A percentile compares a stretch with the other conserved stretches of the same genome.
Evolutionary conservation across 768 basidiomycete genomes (phyloP).

Genomic region (Tylopilus balloui): DNA sequence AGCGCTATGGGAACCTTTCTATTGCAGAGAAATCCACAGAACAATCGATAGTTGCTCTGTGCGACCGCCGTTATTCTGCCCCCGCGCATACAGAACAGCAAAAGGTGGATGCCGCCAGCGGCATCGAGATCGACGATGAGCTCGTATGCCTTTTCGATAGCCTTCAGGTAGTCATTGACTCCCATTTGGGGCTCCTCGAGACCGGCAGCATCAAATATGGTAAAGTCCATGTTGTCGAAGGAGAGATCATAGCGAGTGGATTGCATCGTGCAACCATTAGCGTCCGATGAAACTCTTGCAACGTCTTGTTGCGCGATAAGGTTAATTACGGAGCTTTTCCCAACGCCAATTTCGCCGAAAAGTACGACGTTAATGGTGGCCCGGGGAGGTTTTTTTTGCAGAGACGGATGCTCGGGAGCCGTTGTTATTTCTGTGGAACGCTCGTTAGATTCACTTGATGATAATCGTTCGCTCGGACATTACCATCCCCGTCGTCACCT

Average conservation of each 20-base stretch:
- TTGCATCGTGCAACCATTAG: conserved; percentile 34
- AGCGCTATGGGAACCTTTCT: conserved; percentile 36
- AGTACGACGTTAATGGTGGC: conserved; percentile 36
- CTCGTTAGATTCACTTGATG: conserved; percentile 6
- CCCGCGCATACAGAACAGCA: conserved; percentile 39
- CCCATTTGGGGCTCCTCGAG: conserved; percentile 31
- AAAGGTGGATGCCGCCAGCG: conserved; percentile 37
- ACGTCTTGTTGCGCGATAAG: conserved; percentile 25
- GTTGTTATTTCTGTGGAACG: not conserved
- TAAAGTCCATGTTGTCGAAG: conserved; percentile 18
- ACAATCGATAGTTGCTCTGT: conserved; percentile 38
- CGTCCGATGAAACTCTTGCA: conserved; percentile 25
- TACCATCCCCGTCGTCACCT: conserved; percentile 2
- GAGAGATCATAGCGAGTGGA: conserved; percentile 24
- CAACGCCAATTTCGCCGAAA: conserved; percentile 39
- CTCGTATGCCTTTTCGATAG: conserved; percentile 26
- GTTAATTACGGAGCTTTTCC: conserved; percentile 31
- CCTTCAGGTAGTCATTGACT: conserved; percentile 24
- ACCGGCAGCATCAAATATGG: conserved; percentile 34
- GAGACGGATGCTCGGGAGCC: not conserved
- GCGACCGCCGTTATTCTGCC: conserved; percentile 35
- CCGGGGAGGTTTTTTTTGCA: not conserved
- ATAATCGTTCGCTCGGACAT: not conserved
- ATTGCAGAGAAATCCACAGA: conserved; percentile 37
- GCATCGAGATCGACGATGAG: conserved; percentile 31